phyloP scores from a whole-genome alignment of 225 moss, liverwort and hornwort species.

The Physcomitrium patens region DNA sequence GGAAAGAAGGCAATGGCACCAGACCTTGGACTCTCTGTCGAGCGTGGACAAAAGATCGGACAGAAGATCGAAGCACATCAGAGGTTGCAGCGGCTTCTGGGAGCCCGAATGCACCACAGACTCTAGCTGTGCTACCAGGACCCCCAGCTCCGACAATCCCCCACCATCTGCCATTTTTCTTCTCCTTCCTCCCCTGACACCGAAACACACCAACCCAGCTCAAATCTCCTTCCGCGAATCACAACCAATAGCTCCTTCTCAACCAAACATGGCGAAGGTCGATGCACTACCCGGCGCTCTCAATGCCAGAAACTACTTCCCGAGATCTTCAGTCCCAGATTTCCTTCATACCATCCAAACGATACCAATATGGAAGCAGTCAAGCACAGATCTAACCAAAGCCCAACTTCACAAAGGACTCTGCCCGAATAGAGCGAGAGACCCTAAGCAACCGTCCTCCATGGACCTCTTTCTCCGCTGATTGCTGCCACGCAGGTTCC shows the following conservation, averaged over 20 bases:
- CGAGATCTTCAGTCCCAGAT: neutral
- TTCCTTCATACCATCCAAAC: conserved; percentile 27
- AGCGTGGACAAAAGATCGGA: conserved; percentile 89
- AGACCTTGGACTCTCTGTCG: conserved; percentile 75
- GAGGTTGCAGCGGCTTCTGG: conserved; percentile 90
- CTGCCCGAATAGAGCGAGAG: neutral
- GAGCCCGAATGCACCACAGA: conserved; percentile 84
- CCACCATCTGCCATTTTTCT: conserved; percentile 64
- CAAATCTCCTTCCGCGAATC: neutral
- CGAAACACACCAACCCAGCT: neutral
- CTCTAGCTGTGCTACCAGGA: conserved; percentile 97
- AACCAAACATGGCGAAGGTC: conserved; percentile 31
- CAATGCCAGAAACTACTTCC: conserved; percentile 7
- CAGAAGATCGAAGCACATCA: conserved; percentile 97
- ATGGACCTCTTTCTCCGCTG: neutral
- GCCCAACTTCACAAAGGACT: conserved; percentile 1
- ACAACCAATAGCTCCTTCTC: conserved; percentile 24
- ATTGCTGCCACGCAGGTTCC: conserved; percentile 10
- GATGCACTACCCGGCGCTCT: conserved; percentile 16
- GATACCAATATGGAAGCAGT: neutral
- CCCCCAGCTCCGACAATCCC: conserved; percentile 89
- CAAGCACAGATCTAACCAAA: conserved; percentile 9
- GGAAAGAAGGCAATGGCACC: neutral
- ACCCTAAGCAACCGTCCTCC: conserved; percentile 43
- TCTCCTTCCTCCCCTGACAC: neutral